Evolutionary conservation across 495 filamentous ascomycete species (phyloP).

Genomic region (Neurospora sp.): DNA sequence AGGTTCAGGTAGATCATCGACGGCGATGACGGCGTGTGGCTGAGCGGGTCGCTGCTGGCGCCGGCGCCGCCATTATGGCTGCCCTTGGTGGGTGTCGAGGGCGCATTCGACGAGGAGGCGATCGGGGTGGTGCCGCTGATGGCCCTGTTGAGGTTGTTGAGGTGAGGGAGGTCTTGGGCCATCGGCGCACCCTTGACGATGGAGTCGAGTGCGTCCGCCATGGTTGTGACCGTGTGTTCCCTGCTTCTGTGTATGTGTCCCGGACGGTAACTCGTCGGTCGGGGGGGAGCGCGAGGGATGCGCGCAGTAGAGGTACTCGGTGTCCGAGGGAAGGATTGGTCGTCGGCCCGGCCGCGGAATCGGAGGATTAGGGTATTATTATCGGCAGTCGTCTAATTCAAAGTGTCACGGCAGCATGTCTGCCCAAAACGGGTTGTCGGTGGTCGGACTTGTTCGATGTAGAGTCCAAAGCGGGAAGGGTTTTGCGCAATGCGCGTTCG

Average conservation of each 20-base stretch:
- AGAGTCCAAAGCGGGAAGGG: neutral
- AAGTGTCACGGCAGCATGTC: neutral
- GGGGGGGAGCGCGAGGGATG: neutral
- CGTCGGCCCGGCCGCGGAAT: neutral
- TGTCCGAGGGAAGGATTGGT: neutral
- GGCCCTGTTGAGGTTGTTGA: constrained; percentile 16
- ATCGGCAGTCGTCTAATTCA: neutral
- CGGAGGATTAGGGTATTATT: neutral
- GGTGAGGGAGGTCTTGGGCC: constrained; percentile 24
- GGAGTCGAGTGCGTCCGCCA: constrained; percentile 62
- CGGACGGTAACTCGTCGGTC: neutral
- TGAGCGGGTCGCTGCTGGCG: constrained; percentile 55
- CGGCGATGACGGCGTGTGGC: constrained; percentile 71
- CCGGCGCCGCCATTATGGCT: neutral
- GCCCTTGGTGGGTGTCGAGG: constrained; percentile 31
- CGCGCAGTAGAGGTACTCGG: neutral
- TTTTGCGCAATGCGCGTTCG: neutral
- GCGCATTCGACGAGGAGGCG: constrained; percentile 17
- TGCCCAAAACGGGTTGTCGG: neutral
- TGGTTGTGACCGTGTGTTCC: constrained; percentile 12
- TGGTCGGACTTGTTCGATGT: neutral
- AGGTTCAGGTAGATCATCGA: constrained; percentile 99
- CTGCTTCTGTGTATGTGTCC: neutral
- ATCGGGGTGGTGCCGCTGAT: constrained; percentile 29
- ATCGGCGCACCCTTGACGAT: constrained; percentile 70